phyloP scores from a whole-genome alignment of 2,329 filamentous ascomycete species.

The Cyphellophora europaea region DNA sequence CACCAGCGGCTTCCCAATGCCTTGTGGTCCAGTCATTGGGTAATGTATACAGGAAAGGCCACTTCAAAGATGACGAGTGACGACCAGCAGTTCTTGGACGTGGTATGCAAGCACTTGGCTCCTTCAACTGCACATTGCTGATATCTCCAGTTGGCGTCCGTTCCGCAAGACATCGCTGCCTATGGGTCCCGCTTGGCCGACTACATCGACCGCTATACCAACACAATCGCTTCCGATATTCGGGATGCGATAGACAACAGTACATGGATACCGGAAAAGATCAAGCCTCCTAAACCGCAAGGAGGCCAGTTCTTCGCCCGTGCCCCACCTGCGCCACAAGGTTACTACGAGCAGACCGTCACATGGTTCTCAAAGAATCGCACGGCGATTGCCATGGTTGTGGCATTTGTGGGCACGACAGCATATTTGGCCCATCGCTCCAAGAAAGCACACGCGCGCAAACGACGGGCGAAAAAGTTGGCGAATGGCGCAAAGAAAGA shows the following conservation, averaged over 20 bases:
- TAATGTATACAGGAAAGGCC: no score
- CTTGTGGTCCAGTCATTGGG: no score
- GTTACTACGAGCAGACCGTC: conserved; percentile 47
- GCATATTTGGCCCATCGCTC: conserved; percentile 50
- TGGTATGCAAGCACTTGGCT: conserved; percentile 41
- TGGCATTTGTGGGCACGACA: conserved; percentile 61
- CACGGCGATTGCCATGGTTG: conserved; percentile 59
- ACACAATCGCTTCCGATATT: conserved; percentile 61
- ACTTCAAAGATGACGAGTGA: conserved; percentile 73
- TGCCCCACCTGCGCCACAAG: conserved; percentile 32
- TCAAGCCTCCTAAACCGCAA: conserved; percentile 42
- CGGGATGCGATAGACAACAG: conserved; percentile 57
- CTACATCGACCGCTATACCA: conserved; percentile 71
- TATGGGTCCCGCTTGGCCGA: conserved; percentile 68
- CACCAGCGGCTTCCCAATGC: no score
- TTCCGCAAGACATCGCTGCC: conserved; percentile 56
- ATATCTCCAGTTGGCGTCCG: conserved; percentile 41
- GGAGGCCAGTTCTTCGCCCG: conserved; percentile 15
- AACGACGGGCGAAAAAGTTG: conserved; percentile 68
- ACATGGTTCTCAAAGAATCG: conserved; percentile 67
- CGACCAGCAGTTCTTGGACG: conserved; percentile 68
- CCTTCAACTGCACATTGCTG: background rate
- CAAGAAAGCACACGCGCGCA: conserved; percentile 49
- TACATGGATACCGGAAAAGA: conserved; percentile 62
- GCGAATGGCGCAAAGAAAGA: conserved; percentile 78